These are phyloP conservation scores for Torrubiella hemipterigena DNA, from an alignment of 2,329 filamentous ascomycete genomes.

Conservation along the genomic window DNA sequence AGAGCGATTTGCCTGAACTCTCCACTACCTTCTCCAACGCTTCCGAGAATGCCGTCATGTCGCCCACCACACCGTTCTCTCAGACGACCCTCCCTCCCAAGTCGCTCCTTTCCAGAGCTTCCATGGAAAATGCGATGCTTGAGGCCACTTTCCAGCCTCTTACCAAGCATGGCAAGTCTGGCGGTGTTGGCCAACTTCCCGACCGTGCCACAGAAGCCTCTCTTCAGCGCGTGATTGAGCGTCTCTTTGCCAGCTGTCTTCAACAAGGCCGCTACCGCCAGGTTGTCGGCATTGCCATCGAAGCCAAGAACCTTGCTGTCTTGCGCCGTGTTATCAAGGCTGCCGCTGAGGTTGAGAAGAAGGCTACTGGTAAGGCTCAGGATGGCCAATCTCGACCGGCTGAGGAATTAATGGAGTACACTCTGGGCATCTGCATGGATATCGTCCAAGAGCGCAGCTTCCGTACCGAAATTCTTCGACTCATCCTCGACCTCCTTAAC, in stretches of 20 bases:
- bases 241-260: constrained; percentile 85
- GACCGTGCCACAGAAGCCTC: constrained; percentile 65
- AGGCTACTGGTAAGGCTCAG: constrained; percentile 36
- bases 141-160: constrained; percentile 43
- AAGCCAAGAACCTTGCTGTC: constrained; percentile 84
- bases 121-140: constrained; percentile 52
- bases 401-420: constrained; percentile 94
- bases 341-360: constrained; percentile 77
- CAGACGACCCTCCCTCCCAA: constrained; percentile 89
- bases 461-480: constrained; percentile 69
- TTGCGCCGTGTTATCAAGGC: constrained; percentile 77
- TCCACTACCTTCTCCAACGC: constrained; percentile 67
- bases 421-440: constrained; percentile 92
- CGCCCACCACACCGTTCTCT: constrained; percentile 89
- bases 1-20: constrained; percentile 50
- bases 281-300: constrained; percentile 91
- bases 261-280: constrained; percentile 80
- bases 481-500: constrained; percentile 91
- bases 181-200: constrained; percentile 52
- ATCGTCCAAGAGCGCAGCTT: constrained; percentile 88
- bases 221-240: constrained; percentile 72
- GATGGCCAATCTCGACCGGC: constrained; percentile 46
- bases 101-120: constrained; percentile 79
- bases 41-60: constrained; percentile 60
- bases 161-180: constrained; percentile 40